These are phyloP conservation scores for Solanum sitiens DNA, from an alignment of 257 asterid species.

Conservation along the genomic window DNA sequence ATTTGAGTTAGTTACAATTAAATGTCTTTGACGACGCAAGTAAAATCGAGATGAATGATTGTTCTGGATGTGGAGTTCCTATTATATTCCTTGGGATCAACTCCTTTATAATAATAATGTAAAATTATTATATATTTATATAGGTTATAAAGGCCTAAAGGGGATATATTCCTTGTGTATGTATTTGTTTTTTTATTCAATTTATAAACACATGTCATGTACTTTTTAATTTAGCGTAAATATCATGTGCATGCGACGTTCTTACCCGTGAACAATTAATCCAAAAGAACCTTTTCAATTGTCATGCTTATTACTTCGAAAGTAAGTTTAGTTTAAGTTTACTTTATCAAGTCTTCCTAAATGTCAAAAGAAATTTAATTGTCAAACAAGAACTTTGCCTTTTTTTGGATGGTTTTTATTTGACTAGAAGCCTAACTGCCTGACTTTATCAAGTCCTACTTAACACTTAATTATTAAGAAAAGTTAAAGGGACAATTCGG, in stretches of 20 bases:
- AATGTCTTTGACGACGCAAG: no score
- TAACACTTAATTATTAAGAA: neutral
- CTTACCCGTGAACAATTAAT: neutral
- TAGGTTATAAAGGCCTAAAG: no score
- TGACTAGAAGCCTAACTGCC: neutral
- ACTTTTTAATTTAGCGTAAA: neutral
- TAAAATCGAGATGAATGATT: neutral
- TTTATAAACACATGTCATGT: no score
- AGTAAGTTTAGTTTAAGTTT: neutral
- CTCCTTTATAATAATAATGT: no score
- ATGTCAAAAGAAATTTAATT: neutral
- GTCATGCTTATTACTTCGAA: neutral
- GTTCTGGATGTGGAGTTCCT: neutral
- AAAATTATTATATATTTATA: no score
- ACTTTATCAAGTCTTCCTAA: neutral
- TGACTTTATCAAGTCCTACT: neutral
- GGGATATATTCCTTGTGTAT: no score
- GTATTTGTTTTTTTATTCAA: neutral
- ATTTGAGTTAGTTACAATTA: neutral
- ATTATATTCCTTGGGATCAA: neutral
- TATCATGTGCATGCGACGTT: neutral
- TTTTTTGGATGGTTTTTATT: neutral
- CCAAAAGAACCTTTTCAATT: neutral
- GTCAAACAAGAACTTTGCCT: neutral
- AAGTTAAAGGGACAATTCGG: neutral